Conservation (phyloP, 2,329 filamentous ascomycete genomes). For the Colletotrichum falcatum region DNA sequence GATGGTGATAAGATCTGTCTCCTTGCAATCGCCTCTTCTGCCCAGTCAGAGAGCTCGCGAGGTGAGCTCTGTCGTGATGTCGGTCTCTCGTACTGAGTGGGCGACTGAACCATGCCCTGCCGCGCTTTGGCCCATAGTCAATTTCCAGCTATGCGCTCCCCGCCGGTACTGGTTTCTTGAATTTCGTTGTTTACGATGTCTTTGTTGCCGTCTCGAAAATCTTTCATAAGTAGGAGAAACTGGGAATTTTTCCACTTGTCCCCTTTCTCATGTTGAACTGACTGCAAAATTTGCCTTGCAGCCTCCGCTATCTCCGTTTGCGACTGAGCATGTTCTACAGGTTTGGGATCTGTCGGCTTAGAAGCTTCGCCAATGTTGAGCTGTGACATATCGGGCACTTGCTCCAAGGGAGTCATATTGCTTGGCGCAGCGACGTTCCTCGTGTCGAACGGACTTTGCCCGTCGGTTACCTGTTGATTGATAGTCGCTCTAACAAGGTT, state of each 20-base stretch:
- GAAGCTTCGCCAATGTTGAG: neutral
- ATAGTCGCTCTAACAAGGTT: neutral
- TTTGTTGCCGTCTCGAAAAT: constrained; percentile 59
- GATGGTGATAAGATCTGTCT: neutral
- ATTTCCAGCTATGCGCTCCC: neutral
- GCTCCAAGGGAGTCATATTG: neutral
- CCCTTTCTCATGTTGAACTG: constrained; percentile 57
- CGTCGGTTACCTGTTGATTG: neutral
- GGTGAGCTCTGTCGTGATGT: neutral
- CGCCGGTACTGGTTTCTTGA: constrained; percentile 44
- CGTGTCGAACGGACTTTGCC: neutral
- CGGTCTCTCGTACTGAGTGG: neutral
- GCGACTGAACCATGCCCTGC: neutral
- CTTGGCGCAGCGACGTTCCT: neutral
- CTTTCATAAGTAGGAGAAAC: constrained; percentile 59
- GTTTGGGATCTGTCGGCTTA: neutral
- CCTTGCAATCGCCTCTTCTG: constrained; percentile 14
- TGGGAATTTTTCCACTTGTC: constrained; percentile 61
- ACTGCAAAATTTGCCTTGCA: constrained; percentile 56
- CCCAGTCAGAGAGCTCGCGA: neutral
- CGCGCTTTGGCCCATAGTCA: constrained; percentile 2
- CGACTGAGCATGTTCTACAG: neutral
- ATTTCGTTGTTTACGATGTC: constrained; percentile 58
- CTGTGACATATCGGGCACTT: constrained; percentile 11
- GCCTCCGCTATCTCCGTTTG: constrained; percentile 54